Base-by-base conservation (phyloP, 176 grass and related monocot genomes). In the Musa itinerans region DNA sequence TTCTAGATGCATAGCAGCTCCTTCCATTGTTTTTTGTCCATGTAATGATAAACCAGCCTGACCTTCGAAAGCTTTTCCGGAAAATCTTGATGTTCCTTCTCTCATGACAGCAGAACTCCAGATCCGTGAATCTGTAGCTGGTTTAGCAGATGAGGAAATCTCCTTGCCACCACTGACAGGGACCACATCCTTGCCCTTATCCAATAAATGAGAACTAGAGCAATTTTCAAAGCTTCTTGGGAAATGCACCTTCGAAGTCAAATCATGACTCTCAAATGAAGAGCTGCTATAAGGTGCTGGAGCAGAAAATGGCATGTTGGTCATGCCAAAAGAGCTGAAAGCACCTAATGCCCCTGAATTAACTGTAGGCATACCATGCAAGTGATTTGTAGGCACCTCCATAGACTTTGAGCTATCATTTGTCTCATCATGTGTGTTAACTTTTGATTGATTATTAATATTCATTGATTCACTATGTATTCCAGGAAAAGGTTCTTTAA, bases 101-200 rank as follows among this genome's bases (percentile, higher is more conserved):
- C 61, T 77, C 61, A 66, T 52, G 8, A 23, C 34, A 65, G 48
- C 15, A 26, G 69, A 80, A 26, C 62, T 80, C 69, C 22, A 63
- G 25, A 49, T 53, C 22, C 73, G 69, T 19, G 69, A 72, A 19
- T 73, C 57, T 50, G 43, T 14, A 76, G 77, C 81, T 81, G 73
- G 76, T 89, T 92, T 89, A 82, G 83, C 67, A n/a, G 76, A 68
- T 29, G 82, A 89, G 84, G 87, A 73, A 79, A 86, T 79, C 79
- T 97, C 87, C 25, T 74, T 73, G 83, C 82, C 73, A 74, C 15
- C 68, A 86, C 50, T 89, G 59, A 66, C 72, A 68, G 83, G 62
- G 86, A 70, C 76, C 55, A 93, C 68, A 34, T 99, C 95, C 79
- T 94, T 94, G 78, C 90, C 90, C 82, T 86, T 93, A 53, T 91